Evolutionary conservation across 441 rosid species (phyloP).

Genomic region (Jatropha multifida): DNA sequence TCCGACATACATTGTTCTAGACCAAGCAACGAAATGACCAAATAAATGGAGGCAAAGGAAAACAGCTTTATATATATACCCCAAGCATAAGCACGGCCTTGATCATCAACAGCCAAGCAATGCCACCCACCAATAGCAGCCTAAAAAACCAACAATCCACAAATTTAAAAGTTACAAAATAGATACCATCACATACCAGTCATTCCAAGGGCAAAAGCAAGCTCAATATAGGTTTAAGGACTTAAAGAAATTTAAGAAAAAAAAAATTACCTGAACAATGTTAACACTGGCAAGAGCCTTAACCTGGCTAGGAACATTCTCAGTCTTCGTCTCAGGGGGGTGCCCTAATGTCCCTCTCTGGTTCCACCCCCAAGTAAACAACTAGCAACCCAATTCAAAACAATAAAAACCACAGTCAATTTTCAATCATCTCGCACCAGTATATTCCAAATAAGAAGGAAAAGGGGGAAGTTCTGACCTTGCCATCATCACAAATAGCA

Average conservation of each 20-base stretch:
- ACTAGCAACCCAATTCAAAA: slow-evolving; percentile 35
- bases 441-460: neutral
- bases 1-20: neutral
- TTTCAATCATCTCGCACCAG: neutral
- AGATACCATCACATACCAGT: neutral
- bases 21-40: neutral
- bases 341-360: slow-evolving; percentile 98
- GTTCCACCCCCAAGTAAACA: slow-evolving; percentile 99
- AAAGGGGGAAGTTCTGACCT: slow-evolving; percentile 41
- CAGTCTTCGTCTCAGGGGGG: slow-evolving; percentile 88
- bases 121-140: slow-evolving; percentile 99
- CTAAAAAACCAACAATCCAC: slow-evolving; percentile 32
- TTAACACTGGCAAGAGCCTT: slow-evolving; percentile 75
- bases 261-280: slow-evolving; percentile 66
- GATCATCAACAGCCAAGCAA: slow-evolving; percentile 99
- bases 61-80: slow-evolving; percentile 41
- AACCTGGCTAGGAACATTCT: slow-evolving; percentile 83
- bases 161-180: slow-evolving; percentile 4
- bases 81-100: slow-evolving; percentile 97
- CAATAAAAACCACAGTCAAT: neutral
- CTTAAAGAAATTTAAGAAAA: neutral
- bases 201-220: neutral
- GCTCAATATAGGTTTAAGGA: neutral
- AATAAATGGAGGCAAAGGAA: neutral
- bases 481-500: slow-evolving; percentile 94